Evolutionary conservation across 108 stramenopile genomes (phyloP), one percentile per base, ranked within the genome.

Genomic region (Aurantiochytrium sp.): DNA sequence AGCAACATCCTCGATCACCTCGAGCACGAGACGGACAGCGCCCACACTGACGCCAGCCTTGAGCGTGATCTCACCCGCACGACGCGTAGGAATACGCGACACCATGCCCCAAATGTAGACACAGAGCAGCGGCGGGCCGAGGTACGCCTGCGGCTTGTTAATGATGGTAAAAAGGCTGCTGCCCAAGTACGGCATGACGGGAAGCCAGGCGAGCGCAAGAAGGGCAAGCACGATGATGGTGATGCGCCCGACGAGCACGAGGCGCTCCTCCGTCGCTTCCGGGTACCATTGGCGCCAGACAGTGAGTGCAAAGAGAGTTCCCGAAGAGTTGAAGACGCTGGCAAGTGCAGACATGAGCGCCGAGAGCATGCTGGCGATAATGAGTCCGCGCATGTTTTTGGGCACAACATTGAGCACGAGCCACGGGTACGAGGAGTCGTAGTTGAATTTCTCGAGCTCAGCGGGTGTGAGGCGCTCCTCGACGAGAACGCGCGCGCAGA

Each of bases 401-500:
- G 76, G 76, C 3, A 83, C 51, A 23, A 83, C 76, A 83, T 83
- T 83, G 45, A 83, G 45, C n/a, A 83, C 76, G 49, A 83, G 45
- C 76, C 76, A 83, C 49, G 76, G 76, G 4, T 53, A 83, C 51
- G 76, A 47, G 45, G 45, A 25, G 23, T 83, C 76, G 28, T 25
- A 83, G 45, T 83, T 53, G 51, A 83, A 83, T 6, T 83, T 28
- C 25, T 21, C 76, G n/a, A 53, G 51, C 51, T 83, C 76, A 43
- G 44, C 12, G n/a, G 76, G 51, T 45, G 76, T 53, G 28, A 83
- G 76, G 6, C 76, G 76, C 51, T 83, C 49, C 25, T 47, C 51
- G n/a, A 83, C 76, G 51, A 83, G 76, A 35, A 83, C 76, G n/a
- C 76, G 76, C n/a, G 76, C 76, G 76, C 76, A 83, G 4, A 83